Base-by-base conservation (phyloP, 768 basidiomycete species). In the Lepiota venenata region DNA sequence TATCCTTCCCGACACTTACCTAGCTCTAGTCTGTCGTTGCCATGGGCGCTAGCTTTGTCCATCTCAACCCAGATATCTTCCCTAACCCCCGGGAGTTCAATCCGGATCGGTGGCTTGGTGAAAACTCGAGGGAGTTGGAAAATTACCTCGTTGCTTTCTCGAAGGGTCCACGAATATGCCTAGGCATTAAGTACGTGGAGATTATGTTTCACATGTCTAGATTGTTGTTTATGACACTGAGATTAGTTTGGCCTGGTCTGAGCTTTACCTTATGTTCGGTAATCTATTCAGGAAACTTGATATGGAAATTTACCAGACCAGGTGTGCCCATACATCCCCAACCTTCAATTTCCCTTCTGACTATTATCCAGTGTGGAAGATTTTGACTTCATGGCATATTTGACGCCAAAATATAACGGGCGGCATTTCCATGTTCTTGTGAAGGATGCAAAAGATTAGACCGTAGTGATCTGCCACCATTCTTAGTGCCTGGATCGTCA, bases 91-190 rank as follows among this genome's bases (percentile, higher is more conserved):
- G 63, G 16, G 50, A 27, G 6, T 79, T 80, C 56, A 48, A 60
- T 15, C 76, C 77, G 0, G 73, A 77, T 43, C 63, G 78, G 21
- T 79, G 77, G 78, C 63, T 77, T 1, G 60, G 64, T 15, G 57
- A 65, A 4, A 58, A 70, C 36, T 65, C 70, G 7, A 60, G 63
- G 12, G 64, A 71, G 15, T 69, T 78, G 25, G 75, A 77, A 15
- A 66, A 67, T 21, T 71, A 73, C 52, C 64, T 78, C 8, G 73
- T 75, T 5, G 58, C 71, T 14, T 77, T 79, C 57, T 74, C 73
- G 20, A 75, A 72, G 58, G 77, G 76, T 0, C 74, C 75, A 5
- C 60, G 77, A n/a, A 71, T 70, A 44, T 78, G 77, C 52, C 53
- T 77, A 4, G 76, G 75, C 10, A 71, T 76, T 20, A 77, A 76